phyloP scores from a whole-genome alignment of 257 asterid genomes.

The Datura wrightii region DNA sequence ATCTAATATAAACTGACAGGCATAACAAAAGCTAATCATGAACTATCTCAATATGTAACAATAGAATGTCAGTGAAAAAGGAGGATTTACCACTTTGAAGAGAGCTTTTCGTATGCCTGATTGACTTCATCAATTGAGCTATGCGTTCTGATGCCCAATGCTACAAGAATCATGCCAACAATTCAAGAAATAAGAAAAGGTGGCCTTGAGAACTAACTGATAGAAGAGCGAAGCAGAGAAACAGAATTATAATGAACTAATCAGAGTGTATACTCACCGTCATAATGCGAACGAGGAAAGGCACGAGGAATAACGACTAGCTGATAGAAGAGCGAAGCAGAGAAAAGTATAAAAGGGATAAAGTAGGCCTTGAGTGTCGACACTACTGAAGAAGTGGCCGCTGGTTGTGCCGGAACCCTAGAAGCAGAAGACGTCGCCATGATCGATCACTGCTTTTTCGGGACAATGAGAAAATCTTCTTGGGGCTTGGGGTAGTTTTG shows the following conservation, averaged over 20 bases:
- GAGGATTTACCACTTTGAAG: constrained; percentile 59
- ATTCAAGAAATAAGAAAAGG: not conserved
- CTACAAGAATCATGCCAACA: constrained; percentile 49
- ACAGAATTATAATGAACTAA: not conserved
- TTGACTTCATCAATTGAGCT: constrained; percentile 78
- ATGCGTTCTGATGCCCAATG: constrained; percentile 68
- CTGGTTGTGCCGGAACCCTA: constrained; percentile 46
- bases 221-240: not conserved
- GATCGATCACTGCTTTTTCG: constrained; percentile 16
- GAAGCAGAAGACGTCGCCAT: constrained; percentile 40
- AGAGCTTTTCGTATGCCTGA: constrained; percentile 67
- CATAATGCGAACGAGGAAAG: constrained; percentile 82
- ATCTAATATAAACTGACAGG: not conserved
- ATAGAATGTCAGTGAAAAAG: not conserved
- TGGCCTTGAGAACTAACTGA: not conserved
- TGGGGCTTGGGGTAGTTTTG: not conserved
- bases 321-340: constrained; percentile 70
- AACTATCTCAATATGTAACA: not conserved
- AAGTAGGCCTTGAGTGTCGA: constrained; percentile 63
- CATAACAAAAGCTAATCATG: not conserved
- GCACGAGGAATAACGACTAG: constrained; percentile 75
- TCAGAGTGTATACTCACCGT: constrained; percentile 50
- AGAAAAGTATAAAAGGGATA: constrained; percentile 70
- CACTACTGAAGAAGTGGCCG: constrained; percentile 39
- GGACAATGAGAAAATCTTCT: not conserved